Base-by-base conservation (phyloP, 2,329 filamentous ascomycete genomes). In the Aspergillus costaricaensis region DNA sequence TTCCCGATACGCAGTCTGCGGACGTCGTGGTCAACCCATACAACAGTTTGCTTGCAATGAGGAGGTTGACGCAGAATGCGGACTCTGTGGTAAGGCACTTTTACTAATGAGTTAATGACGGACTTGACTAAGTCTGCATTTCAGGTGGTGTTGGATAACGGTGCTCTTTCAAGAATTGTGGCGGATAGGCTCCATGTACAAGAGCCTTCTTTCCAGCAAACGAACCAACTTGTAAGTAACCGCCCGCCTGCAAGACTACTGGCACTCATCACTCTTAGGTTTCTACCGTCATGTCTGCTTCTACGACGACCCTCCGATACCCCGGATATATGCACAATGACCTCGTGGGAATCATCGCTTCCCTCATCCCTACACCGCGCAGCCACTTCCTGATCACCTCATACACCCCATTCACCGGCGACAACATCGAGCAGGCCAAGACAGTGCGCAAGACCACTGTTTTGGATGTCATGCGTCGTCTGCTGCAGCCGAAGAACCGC, bases 241-340 rank as follows among this genome's bases (percentile, higher is more conserved):
- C 23, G 32, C 10, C 12, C 12, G 19, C 14, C 19, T 25, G 17
- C 47, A 15, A 51, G 17, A 3, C 8, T 2, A 14, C 17, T n/a
- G 30, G 25, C 32, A 38, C 58, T 68, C 47, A 65, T 43, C 36
- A 14, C 9, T 30, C 21, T 14, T 51, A 90, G 86, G 85, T 95
- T 4, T 95, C 92, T 7, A 99, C 96, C 1, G 96, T 99, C 76
- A 99, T 99, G 95, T 97, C 93, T 38, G 95, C 95, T 41, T 96
- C 92, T 73, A 99, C 95, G 4, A 98, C 94, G 9, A 97, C 96
- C 2, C 86, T 99, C 54, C 87, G 95, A 73, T 99, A 99, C 76
- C 95, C 95, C 1, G 95, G 95, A 41, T 99, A 99, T 80, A 99
- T 99, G 95, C 95, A 99, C 82, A 99, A 99, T 77, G 95, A 99